Conservation (phyloP, 306 rosid species). For the Vigna nakashimae region DNA sequence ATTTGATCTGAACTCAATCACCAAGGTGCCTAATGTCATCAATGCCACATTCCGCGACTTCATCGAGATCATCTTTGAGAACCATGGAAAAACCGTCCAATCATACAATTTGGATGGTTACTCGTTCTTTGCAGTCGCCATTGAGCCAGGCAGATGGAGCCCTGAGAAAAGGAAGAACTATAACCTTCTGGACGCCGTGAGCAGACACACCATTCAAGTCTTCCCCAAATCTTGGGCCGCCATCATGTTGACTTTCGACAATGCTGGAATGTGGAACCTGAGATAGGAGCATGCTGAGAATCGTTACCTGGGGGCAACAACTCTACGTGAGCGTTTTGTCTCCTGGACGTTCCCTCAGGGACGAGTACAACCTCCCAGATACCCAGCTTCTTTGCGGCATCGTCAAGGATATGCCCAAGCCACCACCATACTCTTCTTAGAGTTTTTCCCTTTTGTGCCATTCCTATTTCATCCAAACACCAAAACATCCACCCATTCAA, state of each 20-base stretch:
- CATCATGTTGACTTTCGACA: slow-evolving; percentile 65
- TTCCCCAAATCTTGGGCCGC: slow-evolving; percentile 82
- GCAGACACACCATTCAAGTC: slow-evolving; percentile 84
- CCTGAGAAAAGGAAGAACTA: slow-evolving; percentile 69
- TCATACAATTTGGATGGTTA: slow-evolving; percentile 76
- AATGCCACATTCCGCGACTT: slow-evolving; percentile 55
- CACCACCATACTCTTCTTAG: slow-evolving; percentile 45
- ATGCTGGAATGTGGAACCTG: slow-evolving; percentile 83
- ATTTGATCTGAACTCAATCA: slow-evolving; percentile 13
- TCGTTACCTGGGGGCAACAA: slow-evolving; percentile 76
- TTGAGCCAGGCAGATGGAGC: slow-evolving; percentile 80
- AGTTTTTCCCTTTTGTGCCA: neutral
- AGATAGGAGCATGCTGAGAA: slow-evolving; percentile 64
- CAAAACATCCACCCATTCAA: no score
- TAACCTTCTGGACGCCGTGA: slow-evolving; percentile 77
- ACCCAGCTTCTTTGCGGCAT: slow-evolving; percentile 58
- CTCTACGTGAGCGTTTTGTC: slow-evolving; percentile 61
- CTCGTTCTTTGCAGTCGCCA: slow-evolving; percentile 67
- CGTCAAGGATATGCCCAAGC: slow-evolving; percentile 60
- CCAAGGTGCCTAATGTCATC: slow-evolving; percentile 57
- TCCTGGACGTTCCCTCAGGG: slow-evolving; percentile 52
- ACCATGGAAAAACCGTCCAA: slow-evolving; percentile 64
- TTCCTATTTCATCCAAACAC: no score
- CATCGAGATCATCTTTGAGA: slow-evolving; percentile 77
- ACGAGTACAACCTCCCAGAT: slow-evolving; percentile 71